phyloP scores from a whole-genome alignment of 495 filamentous ascomycete species.

The Tuber melanosporum region DNA sequence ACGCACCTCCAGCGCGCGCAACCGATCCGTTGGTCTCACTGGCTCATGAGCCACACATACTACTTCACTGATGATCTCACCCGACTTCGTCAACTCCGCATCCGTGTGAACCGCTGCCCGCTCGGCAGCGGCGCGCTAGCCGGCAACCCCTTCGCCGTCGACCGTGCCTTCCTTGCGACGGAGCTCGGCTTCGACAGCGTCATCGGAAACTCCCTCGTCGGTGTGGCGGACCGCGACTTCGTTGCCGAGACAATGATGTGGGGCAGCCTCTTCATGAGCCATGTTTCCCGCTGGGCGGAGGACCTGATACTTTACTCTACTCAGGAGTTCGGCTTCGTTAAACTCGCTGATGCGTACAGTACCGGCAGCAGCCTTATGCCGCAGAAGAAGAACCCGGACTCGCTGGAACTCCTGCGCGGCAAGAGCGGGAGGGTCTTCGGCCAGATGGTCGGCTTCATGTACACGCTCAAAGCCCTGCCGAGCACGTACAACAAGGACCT shows the following conservation, averaged over 20 bases:
- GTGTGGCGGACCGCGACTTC: conserved; percentile 81
- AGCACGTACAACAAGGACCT: conserved; percentile 94
- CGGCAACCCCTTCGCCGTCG: conserved; percentile 87
- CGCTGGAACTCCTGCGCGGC: conserved; percentile 77
- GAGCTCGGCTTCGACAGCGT: conserved; percentile 83
- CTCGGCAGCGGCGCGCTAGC: conserved; percentile 81
- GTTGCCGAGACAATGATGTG: conserved; percentile 88
- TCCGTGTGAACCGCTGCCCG: conserved; percentile 69
- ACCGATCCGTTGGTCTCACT: conserved; percentile 83
- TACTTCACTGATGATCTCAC: conserved; percentile 73
- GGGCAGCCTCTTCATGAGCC: conserved; percentile 74
- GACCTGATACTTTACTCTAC: conserved; percentile 85
- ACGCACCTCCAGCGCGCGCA: conserved; percentile 90
- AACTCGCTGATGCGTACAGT: conserved; percentile 75
- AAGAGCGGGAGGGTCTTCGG: conserved; percentile 81
- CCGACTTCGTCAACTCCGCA: conserved; percentile 66
- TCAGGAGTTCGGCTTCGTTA: conserved; percentile 75
- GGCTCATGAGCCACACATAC: conserved; percentile 71
- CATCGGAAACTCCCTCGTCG: conserved; percentile 76
- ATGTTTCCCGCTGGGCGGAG: conserved; percentile 80
- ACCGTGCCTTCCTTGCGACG: conserved; percentile 77
- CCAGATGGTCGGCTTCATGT: conserved; percentile 82
- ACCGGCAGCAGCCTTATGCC: conserved; percentile 86
- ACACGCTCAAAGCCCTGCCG: conserved; percentile 79
- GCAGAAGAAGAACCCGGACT: conserved; percentile 77